Conservation (phyloP, 169 alveolate genomes). For the Miamiensis avidus region DNA sequence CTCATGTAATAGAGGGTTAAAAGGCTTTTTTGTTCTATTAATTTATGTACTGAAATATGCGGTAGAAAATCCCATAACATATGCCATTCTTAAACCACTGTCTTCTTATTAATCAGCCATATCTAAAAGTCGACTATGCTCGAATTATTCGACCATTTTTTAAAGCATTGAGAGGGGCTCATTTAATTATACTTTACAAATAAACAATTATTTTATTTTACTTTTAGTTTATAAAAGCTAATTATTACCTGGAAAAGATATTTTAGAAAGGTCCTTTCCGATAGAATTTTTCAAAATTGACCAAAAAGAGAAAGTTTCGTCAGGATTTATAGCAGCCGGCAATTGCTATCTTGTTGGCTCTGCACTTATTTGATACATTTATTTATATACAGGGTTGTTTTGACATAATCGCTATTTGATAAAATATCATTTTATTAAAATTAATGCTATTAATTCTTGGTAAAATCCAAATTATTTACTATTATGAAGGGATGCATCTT, state of each 20-base stretch:
- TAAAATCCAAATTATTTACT: too few relatives aligned
- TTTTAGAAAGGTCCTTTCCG: conserved; percentile 65
- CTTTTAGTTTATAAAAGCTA: conserved; percentile 2
- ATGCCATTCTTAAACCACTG: conserved; percentile 34
- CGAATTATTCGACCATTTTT: conserved; percentile 47
- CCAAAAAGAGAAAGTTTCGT: conserved; percentile 56
- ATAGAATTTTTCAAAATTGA: conserved; percentile 63
- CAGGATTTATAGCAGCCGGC: conserved; percentile 59
- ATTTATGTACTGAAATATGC: conserved; percentile 27
- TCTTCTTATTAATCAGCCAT: conserved; percentile 35
- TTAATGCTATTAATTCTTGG: too few relatives aligned
- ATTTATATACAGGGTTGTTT: conserved; percentile 25
- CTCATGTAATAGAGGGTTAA: conserved; percentile 71
- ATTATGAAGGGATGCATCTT: too few relatives aligned
- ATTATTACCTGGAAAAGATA: conserved; percentile 65
- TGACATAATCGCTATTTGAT: conserved; percentile 8
- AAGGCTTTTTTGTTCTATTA: conserved; percentile 52
- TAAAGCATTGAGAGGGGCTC: conserved; percentile 51
- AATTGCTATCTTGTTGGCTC: conserved; percentile 41
- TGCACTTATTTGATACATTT: conserved; percentile 34
- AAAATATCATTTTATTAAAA: not conserved
- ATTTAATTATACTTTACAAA: conserved; percentile 28
- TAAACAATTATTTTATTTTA: too few relatives aligned
- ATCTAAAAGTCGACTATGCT: conserved; percentile 42
- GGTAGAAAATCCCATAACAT: conserved; percentile 39